These are phyloP conservation scores for Colletotrichum sp. DNA, from an alignment of 2,329 filamentous ascomycete species.

Conservation along the genomic window DNA sequence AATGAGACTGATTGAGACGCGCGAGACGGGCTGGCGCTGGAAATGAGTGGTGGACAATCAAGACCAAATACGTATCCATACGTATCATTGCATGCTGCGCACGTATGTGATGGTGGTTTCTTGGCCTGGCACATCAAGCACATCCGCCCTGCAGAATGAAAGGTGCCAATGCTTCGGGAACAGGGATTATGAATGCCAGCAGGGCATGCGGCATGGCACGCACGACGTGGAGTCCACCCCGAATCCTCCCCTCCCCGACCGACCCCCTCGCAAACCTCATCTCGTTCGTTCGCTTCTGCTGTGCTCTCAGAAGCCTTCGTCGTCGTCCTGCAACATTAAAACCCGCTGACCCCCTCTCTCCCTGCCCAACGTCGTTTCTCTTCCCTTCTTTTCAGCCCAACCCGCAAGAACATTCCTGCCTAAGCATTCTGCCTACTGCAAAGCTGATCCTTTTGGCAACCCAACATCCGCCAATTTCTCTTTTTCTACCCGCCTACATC, in stretches of 20 bases:
- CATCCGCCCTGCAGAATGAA: constrained; percentile 6
- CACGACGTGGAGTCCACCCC: constrained; percentile 13
- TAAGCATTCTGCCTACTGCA: constrained; percentile 25
- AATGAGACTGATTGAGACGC: constrained; percentile 5
- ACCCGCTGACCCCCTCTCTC: constrained; percentile 40
- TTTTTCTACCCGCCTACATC: constrained; percentile 19
- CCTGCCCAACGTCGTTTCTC: constrained; percentile 38
- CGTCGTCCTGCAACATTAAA: constrained; percentile 35
- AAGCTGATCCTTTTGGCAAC: constrained; percentile 21
- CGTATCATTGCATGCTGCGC: not conserved
- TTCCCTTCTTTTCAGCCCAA: constrained; percentile 40
- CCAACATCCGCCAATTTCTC: constrained; percentile 16
- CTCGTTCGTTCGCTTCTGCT: constrained; percentile 14
- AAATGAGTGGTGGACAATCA: constrained; percentile 10
- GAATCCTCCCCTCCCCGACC: constrained; percentile 10
- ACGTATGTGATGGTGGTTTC: not conserved
- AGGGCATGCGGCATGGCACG: constrained; percentile 3
- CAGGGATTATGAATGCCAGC: constrained; percentile 13
- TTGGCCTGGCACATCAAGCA: constrained; percentile 5
- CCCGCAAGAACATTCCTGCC: constrained; percentile 25
- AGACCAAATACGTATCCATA: not conserved
- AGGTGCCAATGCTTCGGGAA: constrained; percentile 8
- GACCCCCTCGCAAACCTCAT: constrained; percentile 12
- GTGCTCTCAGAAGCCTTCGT: not conserved
- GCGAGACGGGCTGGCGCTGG: not conserved